Percentiles rank a stretch among this genome's conserved stretches.
Evolutionary conservation across 805 yeast species (phyloP).

Genomic region (Zygotorulaspora danielsina): DNA sequence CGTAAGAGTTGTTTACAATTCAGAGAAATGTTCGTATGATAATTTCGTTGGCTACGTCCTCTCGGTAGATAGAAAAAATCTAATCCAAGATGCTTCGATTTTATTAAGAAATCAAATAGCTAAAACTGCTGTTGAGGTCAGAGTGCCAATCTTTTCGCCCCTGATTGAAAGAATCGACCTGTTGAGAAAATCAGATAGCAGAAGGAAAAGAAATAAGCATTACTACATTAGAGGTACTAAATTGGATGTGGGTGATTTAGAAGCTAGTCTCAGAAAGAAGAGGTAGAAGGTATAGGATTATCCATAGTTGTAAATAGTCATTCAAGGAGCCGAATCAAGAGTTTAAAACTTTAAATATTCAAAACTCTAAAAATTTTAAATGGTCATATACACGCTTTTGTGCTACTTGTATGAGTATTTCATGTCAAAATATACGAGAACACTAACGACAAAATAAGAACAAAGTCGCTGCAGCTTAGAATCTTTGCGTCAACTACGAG

Average conservation of each 20-base stretch:
- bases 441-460: background rate
- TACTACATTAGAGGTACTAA: slow-evolving; percentile 81
- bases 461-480: background rate
- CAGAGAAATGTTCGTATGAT: slow-evolving; percentile 50
- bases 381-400: too few species aligned
- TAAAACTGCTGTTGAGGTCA: slow-evolving; percentile 79
- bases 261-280: slow-evolving; percentile 39
- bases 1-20: slow-evolving; percentile 65
- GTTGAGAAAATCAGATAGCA: slow-evolving; percentile 59
- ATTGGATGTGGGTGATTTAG: slow-evolving; percentile 71
- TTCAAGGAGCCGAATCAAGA: background rate
- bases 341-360: too few species aligned
- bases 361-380: too few species aligned
- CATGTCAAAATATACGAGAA: too few species aligned
- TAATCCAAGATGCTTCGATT: slow-evolving; percentile 60
- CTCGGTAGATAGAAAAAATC: slow-evolving; percentile 65
- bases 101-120: slow-evolving; percentile 76
- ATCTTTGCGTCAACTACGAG: too few species aligned
- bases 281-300: too few species aligned
- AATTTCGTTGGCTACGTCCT: slow-evolving; percentile 74
- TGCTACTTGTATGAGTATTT: too few species aligned
- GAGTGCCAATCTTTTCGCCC: slow-evolving; percentile 80
- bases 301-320: slow-evolving; percentile 12
- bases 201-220: slow-evolving; percentile 73
- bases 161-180: slow-evolving; percentile 71